Evolutionary conservation across 768 basidiomycete genomes (phyloP), one percentile per base, ranked within the genome.

Genomic region (Termitomyces sp.): DNA sequence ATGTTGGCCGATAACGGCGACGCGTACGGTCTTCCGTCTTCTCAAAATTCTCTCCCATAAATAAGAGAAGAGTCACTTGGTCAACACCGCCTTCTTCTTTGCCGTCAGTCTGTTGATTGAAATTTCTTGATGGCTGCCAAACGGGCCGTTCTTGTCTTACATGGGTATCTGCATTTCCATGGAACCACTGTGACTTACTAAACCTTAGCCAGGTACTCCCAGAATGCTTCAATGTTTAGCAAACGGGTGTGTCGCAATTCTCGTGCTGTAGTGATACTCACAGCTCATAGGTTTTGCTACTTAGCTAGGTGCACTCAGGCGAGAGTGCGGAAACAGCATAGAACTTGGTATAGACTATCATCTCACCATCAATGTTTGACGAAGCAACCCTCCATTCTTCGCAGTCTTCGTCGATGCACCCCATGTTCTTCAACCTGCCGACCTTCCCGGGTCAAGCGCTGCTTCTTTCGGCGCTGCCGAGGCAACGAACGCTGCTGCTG

Each of bases 391-490:
- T 32, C 8, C 22, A 12, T 40, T 55, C 11, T 20, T 15, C 9
- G 15, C 63, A 92, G 92, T 92, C 4, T 91, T 92, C 69, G 67
- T 90, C 36, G 88, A 92, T 63, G 92, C 81, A 0, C 90, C 90
- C 1, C 79, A 84, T 50, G 75, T 90, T 45, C 76, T 94, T 11
- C 78, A 82, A 35, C 90, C 90, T 0, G 85, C 76, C 12, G 91
- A 93, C 65, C 70, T 90, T 12, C 59, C 67, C 1, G 73, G 71
- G 7, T 60, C 66, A 16, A 61, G 70, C 4, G 65, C 71, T 24
- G 68, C 69, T 5, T 68, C 73, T 3, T 66, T 76, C 7, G 74
- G 69, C 16, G 73, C 76, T 11, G 63, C 81, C 13, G 81, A 78
- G 24, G 78, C 78, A n/a, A 63, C 79, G 56, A 70, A 65, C 16